Base-by-base conservation (phyloP, 108 stramenopile genomes). In the Nitzschia sp. region DNA sequence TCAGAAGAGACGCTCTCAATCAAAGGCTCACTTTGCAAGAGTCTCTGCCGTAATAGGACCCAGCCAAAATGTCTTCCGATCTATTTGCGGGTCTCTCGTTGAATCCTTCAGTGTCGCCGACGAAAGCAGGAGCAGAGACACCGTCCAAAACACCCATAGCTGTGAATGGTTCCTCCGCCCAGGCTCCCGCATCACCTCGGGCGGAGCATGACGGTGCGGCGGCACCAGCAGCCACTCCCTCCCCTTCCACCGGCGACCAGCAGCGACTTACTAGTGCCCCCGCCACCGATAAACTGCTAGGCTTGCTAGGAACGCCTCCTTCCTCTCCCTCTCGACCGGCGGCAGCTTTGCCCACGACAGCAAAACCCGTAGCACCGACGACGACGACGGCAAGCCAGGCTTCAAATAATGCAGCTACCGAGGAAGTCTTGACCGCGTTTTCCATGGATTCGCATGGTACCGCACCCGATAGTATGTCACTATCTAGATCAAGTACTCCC, bases 211-310 rank as follows among this genome's bases (percentile, higher is more conserved):
- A 41, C 9, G 38, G 38, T 13, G 33, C 66, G 34, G n/a, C 53
- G 6, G 53, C 66, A 8, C 15, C 66, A 9, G 4, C 53, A 13
- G 15, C 32, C 21, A 41, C 17, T 9, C 35, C 58, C 2, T 11
- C 29, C 2, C 45, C 30, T 27, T n/a, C n/a, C n/a, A n/a, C n/a
- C n/a, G n/a, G n/a, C n/a, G n/a, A n/a, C n/a, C n/a, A n/a, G n/a
- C n/a, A n/a, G n/a, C 27, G 27, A 53, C 11, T 66, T 23, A 38
- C 27, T 13, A 45, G 29, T 44, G 69, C 76, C 16, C 77, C 77
- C n/a, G 71, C 72, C 13, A 78, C 77, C 29, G 77, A 78, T 48
- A 71, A 72, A 29, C 33, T 78, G 23, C 50, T 78, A 53, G 69
- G 57, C 35, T 21, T 75, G 28, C 46, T 75, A n/a, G 63, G 61